phyloP scores from a whole-genome alignment of 2,329 filamentous ascomycete genomes.

The Colletotrichum sp. region DNA sequence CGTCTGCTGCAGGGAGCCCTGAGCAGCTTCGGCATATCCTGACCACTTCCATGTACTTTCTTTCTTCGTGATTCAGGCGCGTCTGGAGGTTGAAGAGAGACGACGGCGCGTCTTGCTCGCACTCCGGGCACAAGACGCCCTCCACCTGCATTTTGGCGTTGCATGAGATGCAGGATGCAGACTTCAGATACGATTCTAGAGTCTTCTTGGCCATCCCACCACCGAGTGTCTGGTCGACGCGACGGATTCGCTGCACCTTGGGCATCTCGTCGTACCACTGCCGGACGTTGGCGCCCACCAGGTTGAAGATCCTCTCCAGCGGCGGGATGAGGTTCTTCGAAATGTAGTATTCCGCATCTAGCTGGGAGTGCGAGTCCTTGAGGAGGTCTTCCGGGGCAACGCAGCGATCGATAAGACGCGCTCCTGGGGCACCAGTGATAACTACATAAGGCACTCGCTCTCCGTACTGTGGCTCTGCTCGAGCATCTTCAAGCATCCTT shows the following conservation, averaged over 20 bases:
- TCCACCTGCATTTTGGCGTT: constrained; percentile 52
- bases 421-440: constrained; percentile 83
- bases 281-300: constrained; percentile 89
- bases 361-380: constrained; percentile 74
- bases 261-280: constrained; percentile 98
- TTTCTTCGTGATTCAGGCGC: constrained; percentile 67
- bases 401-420: constrained; percentile 85
- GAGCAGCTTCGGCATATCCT: constrained; percentile 83
- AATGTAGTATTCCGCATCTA: constrained; percentile 98
- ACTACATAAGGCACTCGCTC: constrained; percentile 96
- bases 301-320: constrained; percentile 93
- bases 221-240: constrained; percentile 50
- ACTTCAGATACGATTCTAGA: constrained; percentile 92
- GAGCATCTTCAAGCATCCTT: constrained; percentile 84
- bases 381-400: constrained; percentile 86
- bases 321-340: constrained; percentile 94
- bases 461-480: constrained; percentile 91
- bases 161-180: constrained; percentile 81
- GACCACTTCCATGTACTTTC: constrained; percentile 66
- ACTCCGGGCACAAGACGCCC: constrained; percentile 60
- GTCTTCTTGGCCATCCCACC: constrained; percentile 53
- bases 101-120: constrained; percentile 56
- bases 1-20: constrained; percentile 72
- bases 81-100: constrained; percentile 70
- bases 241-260: constrained; percentile 78